Evolutionary conservation across 257 asterid genomes (phyloP).

Genomic region (Capsicum baccatum): DNA sequence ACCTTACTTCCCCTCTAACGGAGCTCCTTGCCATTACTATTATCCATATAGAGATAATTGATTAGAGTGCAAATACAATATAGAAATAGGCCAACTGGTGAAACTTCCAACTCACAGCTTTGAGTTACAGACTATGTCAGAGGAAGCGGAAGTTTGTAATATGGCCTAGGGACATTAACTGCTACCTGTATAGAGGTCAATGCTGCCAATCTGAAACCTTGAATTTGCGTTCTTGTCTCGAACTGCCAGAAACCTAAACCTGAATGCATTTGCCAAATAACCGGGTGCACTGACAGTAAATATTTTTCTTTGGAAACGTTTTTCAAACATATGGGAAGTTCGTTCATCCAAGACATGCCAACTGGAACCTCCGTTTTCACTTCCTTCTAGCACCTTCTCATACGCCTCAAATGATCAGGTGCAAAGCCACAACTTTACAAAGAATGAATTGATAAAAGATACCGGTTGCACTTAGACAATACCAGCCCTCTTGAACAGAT

Average conservation of each 20-base stretch:
- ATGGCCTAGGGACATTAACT: constrained; percentile 24
- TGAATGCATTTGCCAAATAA: constrained; percentile 80
- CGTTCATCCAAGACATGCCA: constrained; percentile 79
- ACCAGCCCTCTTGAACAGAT: constrained; percentile 14
- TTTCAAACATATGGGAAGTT: constrained; percentile 64
- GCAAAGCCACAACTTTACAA: no score
- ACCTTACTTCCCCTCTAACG: background rate
- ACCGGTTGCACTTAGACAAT: background rate
- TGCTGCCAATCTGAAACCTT: constrained; percentile 90
- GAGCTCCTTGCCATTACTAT: background rate
- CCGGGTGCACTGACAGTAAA: constrained; percentile 51
- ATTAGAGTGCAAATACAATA: background rate
- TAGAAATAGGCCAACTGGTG: background rate
- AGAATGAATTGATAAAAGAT: background rate
- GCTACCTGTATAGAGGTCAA: constrained; percentile 64
- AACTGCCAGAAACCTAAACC: constrained; percentile 73
- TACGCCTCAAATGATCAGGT: background rate
- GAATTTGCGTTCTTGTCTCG: constrained; percentile 69
- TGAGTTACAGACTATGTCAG: background rate
- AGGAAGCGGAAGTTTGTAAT: background rate
- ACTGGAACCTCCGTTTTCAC: constrained; percentile 75
- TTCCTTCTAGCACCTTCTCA: constrained; percentile 72
- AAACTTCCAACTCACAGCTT: constrained; percentile 11
- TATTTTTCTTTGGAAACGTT: constrained; percentile 76
- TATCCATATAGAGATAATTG: background rate